These are phyloP conservation scores for Pseudoneurospora amorphoporcata DNA, from an alignment of 495 filamentous ascomycete genomes.

Conservation along the genomic window DNA sequence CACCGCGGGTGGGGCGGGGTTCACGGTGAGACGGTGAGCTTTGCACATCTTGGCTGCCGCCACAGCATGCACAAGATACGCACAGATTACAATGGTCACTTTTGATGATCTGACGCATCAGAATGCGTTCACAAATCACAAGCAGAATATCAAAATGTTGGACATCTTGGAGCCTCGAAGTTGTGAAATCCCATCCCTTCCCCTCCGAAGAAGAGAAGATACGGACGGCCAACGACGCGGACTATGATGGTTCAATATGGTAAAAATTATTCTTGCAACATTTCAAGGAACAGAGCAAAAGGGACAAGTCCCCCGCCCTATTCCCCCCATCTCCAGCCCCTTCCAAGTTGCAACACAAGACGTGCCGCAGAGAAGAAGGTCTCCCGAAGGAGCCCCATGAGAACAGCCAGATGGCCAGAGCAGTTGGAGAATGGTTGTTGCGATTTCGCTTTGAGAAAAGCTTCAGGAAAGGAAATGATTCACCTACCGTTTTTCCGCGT, in stretches of 20 bases:
- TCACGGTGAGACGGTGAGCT: not conserved
- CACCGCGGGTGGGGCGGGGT: not conserved
- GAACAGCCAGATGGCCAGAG: slow-evolving; percentile 11
- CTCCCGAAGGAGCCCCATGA: slow-evolving; percentile 33
- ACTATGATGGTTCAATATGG: slow-evolving; percentile 43
- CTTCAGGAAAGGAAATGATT: not conserved
- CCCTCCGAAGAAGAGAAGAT: slow-evolving; percentile 6
- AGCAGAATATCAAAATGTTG: slow-evolving; percentile 27
- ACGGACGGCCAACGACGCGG: slow-evolving; percentile 32
- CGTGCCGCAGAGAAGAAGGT: slow-evolving; percentile 31
- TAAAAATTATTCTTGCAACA: slow-evolving; percentile 34
- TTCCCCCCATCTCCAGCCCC: slow-evolving; percentile 30
- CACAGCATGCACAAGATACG: not conserved
- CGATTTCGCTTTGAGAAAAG: slow-evolving; percentile 5
- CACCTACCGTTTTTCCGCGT: not conserved
- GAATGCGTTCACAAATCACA: slow-evolving; percentile 3
- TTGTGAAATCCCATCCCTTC: slow-evolving; percentile 14
- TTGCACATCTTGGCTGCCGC: not conserved
- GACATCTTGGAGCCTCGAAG: slow-evolving; percentile 45
- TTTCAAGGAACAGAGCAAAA: slow-evolving; percentile 9
- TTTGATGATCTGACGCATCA: not conserved
- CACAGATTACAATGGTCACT: not conserved
- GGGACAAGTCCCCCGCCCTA: not conserved
- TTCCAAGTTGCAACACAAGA: slow-evolving; percentile 35
- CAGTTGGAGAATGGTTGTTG: slow-evolving; percentile 35